Evolutionary conservation across 148 eudicot species (phyloP).

Genomic region (Suaeda aralocaspica): DNA sequence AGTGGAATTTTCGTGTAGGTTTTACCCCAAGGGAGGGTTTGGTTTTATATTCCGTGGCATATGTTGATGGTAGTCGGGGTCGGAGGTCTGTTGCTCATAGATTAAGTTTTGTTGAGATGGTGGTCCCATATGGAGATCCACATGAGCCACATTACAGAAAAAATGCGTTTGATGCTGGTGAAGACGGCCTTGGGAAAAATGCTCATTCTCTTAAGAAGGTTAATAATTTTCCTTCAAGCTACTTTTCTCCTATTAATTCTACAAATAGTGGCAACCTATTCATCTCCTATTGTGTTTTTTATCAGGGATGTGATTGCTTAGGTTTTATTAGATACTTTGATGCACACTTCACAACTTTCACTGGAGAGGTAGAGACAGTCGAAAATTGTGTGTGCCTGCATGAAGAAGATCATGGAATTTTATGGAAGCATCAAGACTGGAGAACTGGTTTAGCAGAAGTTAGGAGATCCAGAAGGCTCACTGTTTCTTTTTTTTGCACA

Average conservation of each 20-base stretch:
- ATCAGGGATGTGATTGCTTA: slow-evolving; percentile 94
- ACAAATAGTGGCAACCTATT: not conserved
- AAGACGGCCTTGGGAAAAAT: slow-evolving; percentile 95
- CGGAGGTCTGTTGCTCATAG: slow-evolving; percentile 91
- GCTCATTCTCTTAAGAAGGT: slow-evolving; percentile 99
- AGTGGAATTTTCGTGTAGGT: slow-evolving; percentile 54
- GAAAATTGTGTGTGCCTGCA: slow-evolving; percentile 94
- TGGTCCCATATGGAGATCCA: slow-evolving; percentile 98
- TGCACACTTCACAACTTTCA: slow-evolving; percentile 86
- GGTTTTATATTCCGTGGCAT: slow-evolving; percentile 87
- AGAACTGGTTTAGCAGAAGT: slow-evolving; percentile 95
- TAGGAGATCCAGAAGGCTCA: slow-evolving; percentile 82
- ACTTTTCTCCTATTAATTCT: not conserved
- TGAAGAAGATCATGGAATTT: slow-evolving; percentile 93
- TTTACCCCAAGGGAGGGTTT: slow-evolving; percentile 96
- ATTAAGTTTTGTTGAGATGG: slow-evolving; percentile 98
- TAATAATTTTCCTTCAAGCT: not conserved
- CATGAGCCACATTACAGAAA: slow-evolving; percentile 96
- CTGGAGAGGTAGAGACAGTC: slow-evolving; percentile 88
- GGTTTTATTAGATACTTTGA: slow-evolving; percentile 89
- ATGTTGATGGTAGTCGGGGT: slow-evolving; percentile 92
- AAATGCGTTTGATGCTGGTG: slow-evolving; percentile 99
- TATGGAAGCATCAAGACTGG: slow-evolving; percentile 99
- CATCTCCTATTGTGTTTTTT: slow-evolving; percentile 7
- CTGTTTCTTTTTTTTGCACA: slow-evolving; percentile 88